phyloP scores from a whole-genome alignment of 345 rosid species.

The Carallia pectinifolia region DNA sequence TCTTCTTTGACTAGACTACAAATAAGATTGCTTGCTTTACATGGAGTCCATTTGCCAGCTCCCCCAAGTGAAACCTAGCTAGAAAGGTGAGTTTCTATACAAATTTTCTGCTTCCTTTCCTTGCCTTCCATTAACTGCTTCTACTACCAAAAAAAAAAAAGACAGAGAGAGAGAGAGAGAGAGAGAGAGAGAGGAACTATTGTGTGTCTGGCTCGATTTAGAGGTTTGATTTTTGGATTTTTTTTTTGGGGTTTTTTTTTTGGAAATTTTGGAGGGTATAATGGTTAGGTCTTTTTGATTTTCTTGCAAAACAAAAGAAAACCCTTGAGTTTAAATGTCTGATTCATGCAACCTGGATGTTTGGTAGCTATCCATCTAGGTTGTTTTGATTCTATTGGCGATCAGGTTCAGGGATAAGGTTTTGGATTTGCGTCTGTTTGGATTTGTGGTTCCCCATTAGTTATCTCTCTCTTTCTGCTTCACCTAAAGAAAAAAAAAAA shows the following conservation, averaged over 20 bases:
- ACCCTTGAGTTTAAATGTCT: constrained; percentile 32
- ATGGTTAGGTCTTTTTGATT: constrained; percentile 29
- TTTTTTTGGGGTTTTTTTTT: not conserved
- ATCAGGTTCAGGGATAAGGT: constrained; percentile 28
- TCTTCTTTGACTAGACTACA: too few species aligned
- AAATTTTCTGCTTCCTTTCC: too few species aligned
- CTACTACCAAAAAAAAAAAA: too few species aligned
- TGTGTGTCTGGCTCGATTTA: not conserved
- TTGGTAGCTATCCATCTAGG: not conserved
- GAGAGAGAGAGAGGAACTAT: not conserved
- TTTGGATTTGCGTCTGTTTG: constrained; percentile 17
- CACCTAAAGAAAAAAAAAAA: constrained; percentile 8
- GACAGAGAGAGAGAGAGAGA: not conserved
- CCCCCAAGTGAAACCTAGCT: too few species aligned
- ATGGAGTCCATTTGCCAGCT: too few species aligned
- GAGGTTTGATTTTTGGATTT: not conserved
- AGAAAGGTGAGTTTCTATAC: too few species aligned
- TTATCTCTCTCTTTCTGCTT: constrained; percentile 14
- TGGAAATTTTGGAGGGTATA: constrained; percentile 12
- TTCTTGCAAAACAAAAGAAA: constrained; percentile 37
- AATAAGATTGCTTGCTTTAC: too few species aligned
- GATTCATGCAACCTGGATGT: constrained; percentile 25
- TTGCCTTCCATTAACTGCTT: too few species aligned
- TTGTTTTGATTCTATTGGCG: constrained; percentile 14
- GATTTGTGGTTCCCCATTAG: constrained; percentile 23